Evolutionary conservation across 371 early-diverging fungal genomes (phyloP).

Genomic region (Mucor plumbeus): DNA sequence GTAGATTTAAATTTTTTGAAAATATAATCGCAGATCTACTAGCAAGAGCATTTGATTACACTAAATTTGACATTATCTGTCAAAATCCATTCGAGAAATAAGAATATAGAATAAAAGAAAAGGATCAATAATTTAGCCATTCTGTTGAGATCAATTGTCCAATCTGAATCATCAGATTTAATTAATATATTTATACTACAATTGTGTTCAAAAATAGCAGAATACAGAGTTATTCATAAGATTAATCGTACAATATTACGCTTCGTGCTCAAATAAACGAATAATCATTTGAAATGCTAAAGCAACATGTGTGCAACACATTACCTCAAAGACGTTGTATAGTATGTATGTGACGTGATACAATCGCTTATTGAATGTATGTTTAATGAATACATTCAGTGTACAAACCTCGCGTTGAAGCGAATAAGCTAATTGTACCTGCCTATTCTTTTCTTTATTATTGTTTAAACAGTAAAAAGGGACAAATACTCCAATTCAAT

Average conservation of each 20-base stretch:
- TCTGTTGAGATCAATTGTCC: neutral
- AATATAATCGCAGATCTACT: too few species aligned
- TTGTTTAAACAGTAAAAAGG: neutral
- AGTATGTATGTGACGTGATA: neutral
- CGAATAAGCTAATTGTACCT: neutral
- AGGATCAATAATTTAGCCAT: neutral
- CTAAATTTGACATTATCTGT: too few species aligned
- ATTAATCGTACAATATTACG: too few species aligned
- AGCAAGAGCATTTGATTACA: neutral
- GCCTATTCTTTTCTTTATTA: neutral
- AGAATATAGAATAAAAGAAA: neutral
- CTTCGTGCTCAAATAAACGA: too few species aligned
- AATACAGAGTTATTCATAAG: too few species aligned
- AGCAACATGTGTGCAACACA: too few species aligned
- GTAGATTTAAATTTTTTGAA: too few species aligned
- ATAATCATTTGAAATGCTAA: too few species aligned
- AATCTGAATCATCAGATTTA: neutral
- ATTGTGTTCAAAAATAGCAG: too few species aligned
- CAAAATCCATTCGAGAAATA: too few species aligned
- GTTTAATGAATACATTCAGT: neutral
- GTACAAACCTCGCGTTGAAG: constrained; percentile 2
- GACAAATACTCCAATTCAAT: neutral
- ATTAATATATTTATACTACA: neutral
- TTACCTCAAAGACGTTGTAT: too few species aligned
- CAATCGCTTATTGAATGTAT: constrained; percentile 1